Evolutionary conservation across 73 alveolate species (phyloP).

Genomic region (Paramecium tetraurelia): DNA sequence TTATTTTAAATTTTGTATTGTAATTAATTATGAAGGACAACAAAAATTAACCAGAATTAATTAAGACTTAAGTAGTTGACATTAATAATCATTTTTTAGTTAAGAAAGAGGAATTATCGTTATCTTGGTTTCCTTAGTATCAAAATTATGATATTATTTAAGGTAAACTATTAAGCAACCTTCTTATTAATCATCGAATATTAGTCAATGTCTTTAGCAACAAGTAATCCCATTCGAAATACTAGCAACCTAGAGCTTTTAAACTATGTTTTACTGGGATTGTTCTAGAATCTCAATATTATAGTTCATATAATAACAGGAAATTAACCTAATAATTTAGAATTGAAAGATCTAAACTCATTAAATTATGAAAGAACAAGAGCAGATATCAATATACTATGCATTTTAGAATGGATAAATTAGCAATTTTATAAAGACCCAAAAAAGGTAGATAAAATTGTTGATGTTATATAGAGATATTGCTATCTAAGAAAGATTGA

Average conservation of each 20-base stretch:
- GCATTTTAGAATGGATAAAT: background rate
- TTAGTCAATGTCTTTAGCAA: background rate
- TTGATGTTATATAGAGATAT: background rate
- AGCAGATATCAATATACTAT: background rate
- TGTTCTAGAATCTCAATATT: background rate
- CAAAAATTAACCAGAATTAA: background rate
- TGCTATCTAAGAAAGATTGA: background rate
- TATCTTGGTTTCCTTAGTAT: background rate
- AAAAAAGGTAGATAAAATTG: background rate
- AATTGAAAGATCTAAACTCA: background rate
- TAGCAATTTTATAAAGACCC: background rate
- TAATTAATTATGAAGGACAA: background rate
- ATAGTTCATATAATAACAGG: background rate
- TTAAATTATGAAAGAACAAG: background rate
- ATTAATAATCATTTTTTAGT: background rate
- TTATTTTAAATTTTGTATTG: background rate
- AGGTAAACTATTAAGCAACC: background rate
- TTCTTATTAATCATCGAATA: background rate
- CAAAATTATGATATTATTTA: background rate
- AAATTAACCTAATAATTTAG: background rate
- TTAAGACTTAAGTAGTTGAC: background rate
- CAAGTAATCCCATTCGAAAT: background rate
- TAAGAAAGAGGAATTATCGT: background rate
- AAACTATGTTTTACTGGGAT: background rate
- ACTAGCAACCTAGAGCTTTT: background rate